Base-by-base conservation (phyloP, 2,329 filamentous ascomycete species). In the Epichloe hybrida region DNA sequence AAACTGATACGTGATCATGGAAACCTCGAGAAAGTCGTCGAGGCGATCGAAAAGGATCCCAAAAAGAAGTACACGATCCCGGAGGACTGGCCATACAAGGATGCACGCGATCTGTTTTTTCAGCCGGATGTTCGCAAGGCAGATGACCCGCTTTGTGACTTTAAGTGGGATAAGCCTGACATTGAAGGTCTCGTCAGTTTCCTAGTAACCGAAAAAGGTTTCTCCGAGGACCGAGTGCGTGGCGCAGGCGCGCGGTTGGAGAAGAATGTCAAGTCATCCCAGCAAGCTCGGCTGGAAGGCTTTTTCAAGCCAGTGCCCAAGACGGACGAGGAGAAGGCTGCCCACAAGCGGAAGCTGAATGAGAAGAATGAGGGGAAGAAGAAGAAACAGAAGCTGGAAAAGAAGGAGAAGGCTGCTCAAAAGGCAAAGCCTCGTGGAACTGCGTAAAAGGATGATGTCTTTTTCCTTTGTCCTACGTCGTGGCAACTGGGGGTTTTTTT, bases 161-260 rank as follows among this genome's bases (percentile, higher is more conserved):
- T 97, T 75, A 96, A 95, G 69, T 98, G 94, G 93, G 89, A 96
- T 43, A 84, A 83, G 53, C 93, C 93, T 3, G 90, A 98, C 61
- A 75, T 93, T 1, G 89, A 96, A 2, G 91, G 88, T 0, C 78
- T 98, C 0, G 80, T 98, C 55, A 79, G 93, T 59, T 98, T 88
- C 67, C 73, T 98, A 2, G 93, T 95, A 3, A 81, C 81, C 5
- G 93, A 97, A 63, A 98, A 98, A 71, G 93, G 90, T 1, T 98
- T 98, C 75, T 95, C 83, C 34, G 94, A 98, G 65, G 93, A 98
- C 63, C 79, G 93, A 17, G 93, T 98, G 8, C 80, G 90, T 38
- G 80, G 77, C 42, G 91, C 78, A 31, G 90, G 86, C 0, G 77
- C 81, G 2, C 80, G 88, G 51, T 71, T 98, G 52, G 80, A 86